Evolutionary conservation across 345 rosid species (phyloP).

Genomic region (Syzygium grande): DNA sequence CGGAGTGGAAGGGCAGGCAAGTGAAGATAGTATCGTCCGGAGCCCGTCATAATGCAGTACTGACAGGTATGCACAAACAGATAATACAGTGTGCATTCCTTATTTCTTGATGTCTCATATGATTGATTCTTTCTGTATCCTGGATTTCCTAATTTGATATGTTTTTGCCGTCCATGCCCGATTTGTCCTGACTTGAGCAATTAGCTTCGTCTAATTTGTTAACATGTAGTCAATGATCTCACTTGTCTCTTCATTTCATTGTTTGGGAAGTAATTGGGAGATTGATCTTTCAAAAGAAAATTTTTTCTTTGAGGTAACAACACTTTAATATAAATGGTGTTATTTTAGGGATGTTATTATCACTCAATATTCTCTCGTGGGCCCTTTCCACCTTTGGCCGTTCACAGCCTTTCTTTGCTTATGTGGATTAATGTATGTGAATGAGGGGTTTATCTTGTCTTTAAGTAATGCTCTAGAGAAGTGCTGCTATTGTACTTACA

Average conservation of each 20-base stretch:
- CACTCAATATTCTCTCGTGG: not conserved
- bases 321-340: not conserved
- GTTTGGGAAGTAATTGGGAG: not conserved
- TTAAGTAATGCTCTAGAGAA: not conserved
- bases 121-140: not conserved
- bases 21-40: constrained; percentile 63
- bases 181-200: not conserved
- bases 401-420: not conserved
- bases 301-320: not conserved
- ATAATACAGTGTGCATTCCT: not conserved
- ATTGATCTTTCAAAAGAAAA: not conserved
- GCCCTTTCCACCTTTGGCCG: not conserved
- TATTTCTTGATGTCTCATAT: not conserved
- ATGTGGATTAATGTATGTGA: not conserved
- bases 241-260: not conserved
- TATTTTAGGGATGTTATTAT: not conserved
- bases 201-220: not conserved
- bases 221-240: not conserved
- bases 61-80: constrained; percentile 43
- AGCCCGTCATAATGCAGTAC: constrained; percentile 64
- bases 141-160: not conserved
- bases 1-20: constrained; percentile 39
- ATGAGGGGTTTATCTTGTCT: not conserved
- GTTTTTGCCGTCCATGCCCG: not conserved
- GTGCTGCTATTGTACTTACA: not conserved